Percentiles rank a stretch among this genome's conserved stretches.
These are phyloP conservation scores for Dipteronia dyeriana DNA, from an alignment of 345 rosid species.

Conservation along the genomic window DNA sequence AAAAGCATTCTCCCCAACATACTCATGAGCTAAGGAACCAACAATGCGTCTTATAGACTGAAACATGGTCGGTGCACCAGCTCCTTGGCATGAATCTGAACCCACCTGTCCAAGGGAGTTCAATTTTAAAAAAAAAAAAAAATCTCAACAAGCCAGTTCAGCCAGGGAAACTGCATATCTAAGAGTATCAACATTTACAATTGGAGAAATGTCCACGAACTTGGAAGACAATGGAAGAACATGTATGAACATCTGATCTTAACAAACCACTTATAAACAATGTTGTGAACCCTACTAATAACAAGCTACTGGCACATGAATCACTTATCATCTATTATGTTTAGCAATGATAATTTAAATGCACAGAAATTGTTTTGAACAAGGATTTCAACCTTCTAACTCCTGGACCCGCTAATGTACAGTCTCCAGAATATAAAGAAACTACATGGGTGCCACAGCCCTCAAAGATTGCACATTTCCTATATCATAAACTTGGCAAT, in stretches of 20 bases:
- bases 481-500: not conserved
- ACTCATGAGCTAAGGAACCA: conserved; percentile 59
- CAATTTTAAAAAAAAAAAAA: conserved; percentile 1
- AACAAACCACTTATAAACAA: not conserved
- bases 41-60: conserved; percentile 87
- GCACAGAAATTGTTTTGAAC: not conserved
- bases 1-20: conserved; percentile 56
- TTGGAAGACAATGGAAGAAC: conserved; percentile 2
- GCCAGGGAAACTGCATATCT: not conserved
- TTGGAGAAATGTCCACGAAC: not conserved
- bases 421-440: not conserved
- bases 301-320: not conserved
- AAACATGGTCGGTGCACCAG: conserved; percentile 93
- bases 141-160: not conserved
- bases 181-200: conserved; percentile 6
- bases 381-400: not conserved
- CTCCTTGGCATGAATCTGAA: conserved; percentile 89
- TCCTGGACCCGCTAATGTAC: not conserved
- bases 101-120: conserved; percentile 64
- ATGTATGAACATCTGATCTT: not conserved
- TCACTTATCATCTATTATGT: not conserved
- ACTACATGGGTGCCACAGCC: not conserved
- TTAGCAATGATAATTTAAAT: not conserved
- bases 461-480: not conserved
- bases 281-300: not conserved